These are phyloP conservation scores for Stephanodiscus minutulus DNA, from an alignment of 108 stramenopile species.

Conservation along the genomic window DNA sequence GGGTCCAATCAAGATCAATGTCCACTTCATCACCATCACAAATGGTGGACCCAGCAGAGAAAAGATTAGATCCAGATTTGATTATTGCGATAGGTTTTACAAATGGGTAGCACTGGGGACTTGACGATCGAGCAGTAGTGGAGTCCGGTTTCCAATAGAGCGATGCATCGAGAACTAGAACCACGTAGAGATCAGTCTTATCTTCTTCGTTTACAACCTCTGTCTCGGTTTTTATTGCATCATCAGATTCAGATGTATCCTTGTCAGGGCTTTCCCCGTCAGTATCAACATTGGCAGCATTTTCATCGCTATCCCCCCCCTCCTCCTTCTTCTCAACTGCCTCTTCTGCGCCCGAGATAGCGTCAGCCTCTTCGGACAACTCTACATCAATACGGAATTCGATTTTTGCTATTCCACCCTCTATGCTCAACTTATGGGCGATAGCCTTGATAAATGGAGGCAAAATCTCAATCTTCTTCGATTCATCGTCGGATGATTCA, in stretches of 20 bases:
- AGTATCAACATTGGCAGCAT: constrained; percentile 1
- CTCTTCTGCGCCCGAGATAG: constrained; percentile 2
- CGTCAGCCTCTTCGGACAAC: constrained; percentile 6
- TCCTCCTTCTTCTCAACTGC: constrained; percentile 17
- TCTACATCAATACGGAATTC: constrained; percentile 70
- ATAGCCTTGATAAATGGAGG: constrained; percentile 73
- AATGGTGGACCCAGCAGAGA: constrained; percentile 71
- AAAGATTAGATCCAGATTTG: constrained; percentile 56
- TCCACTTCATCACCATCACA: constrained; percentile 64
- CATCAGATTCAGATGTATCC: not conserved
- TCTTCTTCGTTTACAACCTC: not conserved
- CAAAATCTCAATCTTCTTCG: constrained; percentile 58
- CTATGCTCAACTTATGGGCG: constrained; percentile 74
- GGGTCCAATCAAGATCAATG: constrained; percentile 90
- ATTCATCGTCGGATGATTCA: constrained; percentile 71
- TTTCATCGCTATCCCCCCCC: constrained; percentile 14
- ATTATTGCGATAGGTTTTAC: constrained; percentile 70
- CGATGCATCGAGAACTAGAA: constrained; percentile 71
- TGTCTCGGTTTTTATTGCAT: not conserved
- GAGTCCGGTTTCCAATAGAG: constrained; percentile 58
- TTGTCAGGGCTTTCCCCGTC: constrained; percentile 1
- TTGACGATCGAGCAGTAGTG: constrained; percentile 35
- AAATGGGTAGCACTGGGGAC: constrained; percentile 75
- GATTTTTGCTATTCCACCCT: constrained; percentile 69
- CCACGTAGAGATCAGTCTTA: constrained; percentile 38